These are phyloP conservation scores for Curvularia eragrostidis DNA, from an alignment of 2,329 filamentous ascomycete genomes.

Conservation along the genomic window DNA sequence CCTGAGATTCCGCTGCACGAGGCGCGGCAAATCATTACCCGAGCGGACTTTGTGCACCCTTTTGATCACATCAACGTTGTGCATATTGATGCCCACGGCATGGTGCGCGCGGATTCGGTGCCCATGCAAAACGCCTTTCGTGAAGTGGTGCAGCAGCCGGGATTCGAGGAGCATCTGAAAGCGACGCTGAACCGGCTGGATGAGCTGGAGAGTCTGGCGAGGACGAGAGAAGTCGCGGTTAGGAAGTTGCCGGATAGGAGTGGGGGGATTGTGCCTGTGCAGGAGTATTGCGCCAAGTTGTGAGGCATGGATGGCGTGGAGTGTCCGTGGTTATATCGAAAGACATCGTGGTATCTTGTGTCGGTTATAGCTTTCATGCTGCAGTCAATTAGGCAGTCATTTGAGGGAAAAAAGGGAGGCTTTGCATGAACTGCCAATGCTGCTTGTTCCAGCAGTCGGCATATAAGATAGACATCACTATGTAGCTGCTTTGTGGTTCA, in stretches of 20 bases:
- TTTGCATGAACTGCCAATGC: too few species aligned
- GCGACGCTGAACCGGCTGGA: conserved; percentile 81
- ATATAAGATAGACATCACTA: too few species aligned
- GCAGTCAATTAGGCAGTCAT: too few species aligned
- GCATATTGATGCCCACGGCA: conserved; percentile 85
- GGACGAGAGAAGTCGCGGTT: conserved; percentile 88
- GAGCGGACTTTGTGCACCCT: conserved; percentile 87
- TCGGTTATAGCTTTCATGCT: too few species aligned
- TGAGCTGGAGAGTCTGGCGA: conserved; percentile 89
- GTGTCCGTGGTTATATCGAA: too few species aligned
- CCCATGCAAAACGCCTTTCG: conserved; percentile 94
- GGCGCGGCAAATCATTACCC: conserved; percentile 79
- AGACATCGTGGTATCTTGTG: too few species aligned
- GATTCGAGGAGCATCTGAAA: conserved; percentile 83
- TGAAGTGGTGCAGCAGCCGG: conserved; percentile 75
- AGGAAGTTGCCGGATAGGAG: conserved; percentile 66
- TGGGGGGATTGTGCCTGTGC: conserved; percentile 39
- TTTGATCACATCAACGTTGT: conserved; percentile 95
- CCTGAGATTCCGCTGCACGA: conserved; percentile 67
- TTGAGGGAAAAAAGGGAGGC: too few species aligned
- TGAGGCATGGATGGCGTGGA: not conserved
- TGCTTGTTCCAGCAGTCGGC: too few species aligned
- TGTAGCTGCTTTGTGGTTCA: too few species aligned
- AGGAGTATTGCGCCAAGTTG: conserved; percentile 39
- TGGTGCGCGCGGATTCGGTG: conserved; percentile 89